Evolutionary conservation across 2,329 filamentous ascomycete species (phyloP), one percentile per base, ranked within the genome.

Genomic region (Blumeriella jaapii): DNA sequence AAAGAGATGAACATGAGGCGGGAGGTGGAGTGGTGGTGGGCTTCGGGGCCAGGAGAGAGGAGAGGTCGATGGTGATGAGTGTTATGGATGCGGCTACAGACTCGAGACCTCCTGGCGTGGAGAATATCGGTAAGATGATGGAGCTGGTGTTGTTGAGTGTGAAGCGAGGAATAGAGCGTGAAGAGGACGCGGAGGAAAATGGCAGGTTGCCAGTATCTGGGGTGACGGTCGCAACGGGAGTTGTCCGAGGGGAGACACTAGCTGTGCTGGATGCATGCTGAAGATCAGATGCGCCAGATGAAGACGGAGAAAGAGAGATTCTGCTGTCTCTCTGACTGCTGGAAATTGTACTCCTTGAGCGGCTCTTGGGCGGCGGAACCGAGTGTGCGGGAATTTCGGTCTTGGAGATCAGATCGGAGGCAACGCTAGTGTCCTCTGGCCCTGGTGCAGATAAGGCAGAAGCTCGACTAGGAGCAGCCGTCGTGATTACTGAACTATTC

Each of bases 111-210:
- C 20, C 31, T n/a, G 36, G 34, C 14, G 42, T 13, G 4, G 39
- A 25, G 12, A 35, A 13, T 8, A 34, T 38, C 17, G 40, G 34
- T 20, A 26, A 16, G 6, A 40, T 18, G 12, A 49, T 39, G 6
- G 38, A 38, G 15, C 29, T 40, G 6, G 49, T 50, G 39, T 48
- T 48, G 29, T 38, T 50, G 16, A 51, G 43, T 33, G 45, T 42
- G 28, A 51, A 52, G 33, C 30, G 42, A 7, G 42, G 33, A 22
- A 47, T 32, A 2, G 42, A 39, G 9, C 10, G 32, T 18, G 41
- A 31, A 2, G 17, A 31, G 3, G 24, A 23, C 5, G 38, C 23
- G 7, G 34, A 32, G 4, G 31, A 27, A 22, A 31, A 13, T 5
- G 25, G 7, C 13, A 11, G 11, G 15, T n/a, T 33, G 16, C 18